Evolutionary conservation across 768 basidiomycete species (phyloP).

Genomic region (Lactifluus piperatus): DNA sequence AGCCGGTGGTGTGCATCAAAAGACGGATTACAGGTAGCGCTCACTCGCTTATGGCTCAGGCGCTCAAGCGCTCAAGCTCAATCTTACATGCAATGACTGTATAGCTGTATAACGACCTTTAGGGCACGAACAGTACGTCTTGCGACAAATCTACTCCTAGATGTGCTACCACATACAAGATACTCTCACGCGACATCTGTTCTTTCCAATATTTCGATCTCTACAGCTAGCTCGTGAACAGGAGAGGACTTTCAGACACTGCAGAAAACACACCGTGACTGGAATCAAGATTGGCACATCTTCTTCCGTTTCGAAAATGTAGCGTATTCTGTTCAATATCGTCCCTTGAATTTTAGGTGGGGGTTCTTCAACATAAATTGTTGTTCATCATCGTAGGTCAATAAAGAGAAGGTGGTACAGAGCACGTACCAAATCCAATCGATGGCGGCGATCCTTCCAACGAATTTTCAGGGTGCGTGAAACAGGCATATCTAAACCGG

Average conservation of each 20-base stretch:
- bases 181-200: constrained; percentile 6
- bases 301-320: background rate
- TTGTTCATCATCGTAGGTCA: background rate
- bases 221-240: background rate
- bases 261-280: constrained; percentile 6
- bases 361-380: constrained; percentile 1
- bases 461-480: constrained; percentile 54
- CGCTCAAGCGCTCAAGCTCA: too few relatives aligned
- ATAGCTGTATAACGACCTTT: background rate
- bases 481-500: constrained; percentile 57
- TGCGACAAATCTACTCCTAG: constrained; percentile 23
- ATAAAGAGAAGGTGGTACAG: background rate
- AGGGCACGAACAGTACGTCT: constrained; percentile 20
- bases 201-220: constrained; percentile 20
- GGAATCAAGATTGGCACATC: background rate
- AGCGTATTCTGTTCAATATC: background rate
- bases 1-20: background rate
- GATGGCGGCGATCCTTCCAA: constrained; percentile 18
- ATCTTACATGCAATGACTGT: too few relatives aligned
- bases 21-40: too few relatives aligned
- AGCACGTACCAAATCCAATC: background rate
- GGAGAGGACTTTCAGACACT: background rate
- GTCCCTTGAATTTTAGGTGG: constrained; percentile 1
- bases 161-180: constrained; percentile 19
- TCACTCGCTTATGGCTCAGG: too few relatives aligned